phyloP scores from a whole-genome alignment of 2,329 filamentous ascomycete genomes.

The Fusarium humuli region DNA sequence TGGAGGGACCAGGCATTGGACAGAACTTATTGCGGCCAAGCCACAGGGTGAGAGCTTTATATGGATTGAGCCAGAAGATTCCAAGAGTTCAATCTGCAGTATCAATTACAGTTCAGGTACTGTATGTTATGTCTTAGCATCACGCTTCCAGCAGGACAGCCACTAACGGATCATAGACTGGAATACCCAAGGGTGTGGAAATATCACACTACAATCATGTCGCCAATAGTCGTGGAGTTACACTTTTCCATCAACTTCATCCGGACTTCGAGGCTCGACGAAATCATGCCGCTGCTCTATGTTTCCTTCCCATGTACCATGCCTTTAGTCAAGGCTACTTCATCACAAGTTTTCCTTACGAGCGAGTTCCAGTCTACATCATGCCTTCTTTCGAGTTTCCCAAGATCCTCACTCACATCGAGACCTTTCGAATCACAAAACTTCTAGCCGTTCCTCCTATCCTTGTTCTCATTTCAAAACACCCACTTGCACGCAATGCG shows the following conservation, averaged over 20 bases:
- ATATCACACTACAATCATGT: conserved; percentile 83
- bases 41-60: conserved; percentile 66
- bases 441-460: conserved; percentile 80
- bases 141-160: background rate
- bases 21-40: conserved; percentile 65
- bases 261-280: conserved; percentile 60
- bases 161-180: conserved; percentile 61
- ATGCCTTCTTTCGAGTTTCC: conserved; percentile 83
- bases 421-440: conserved; percentile 75
- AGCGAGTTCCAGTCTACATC: conserved; percentile 76
- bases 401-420: conserved; percentile 74
- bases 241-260: conserved; percentile 57
- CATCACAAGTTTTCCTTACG: conserved; percentile 67
- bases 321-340: conserved; percentile 79
- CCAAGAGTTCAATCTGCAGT: conserved; percentile 68
- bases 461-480: conserved; percentile 77
- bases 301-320: conserved; percentile 83
- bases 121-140: conserved; percentile 29
- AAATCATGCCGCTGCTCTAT: conserved; percentile 61
- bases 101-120: conserved; percentile 86
- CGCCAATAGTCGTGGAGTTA: conserved; percentile 73
- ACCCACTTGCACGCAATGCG: conserved; percentile 71
- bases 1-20: conserved; percentile 67
- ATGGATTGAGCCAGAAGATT: conserved; percentile 69
- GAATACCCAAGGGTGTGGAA: conserved; percentile 85